Evolutionary conservation across 78 protist species (phyloP), one percentile per base, ranked within the genome.

Genomic region (Polysphondylium violaceum): DNA sequence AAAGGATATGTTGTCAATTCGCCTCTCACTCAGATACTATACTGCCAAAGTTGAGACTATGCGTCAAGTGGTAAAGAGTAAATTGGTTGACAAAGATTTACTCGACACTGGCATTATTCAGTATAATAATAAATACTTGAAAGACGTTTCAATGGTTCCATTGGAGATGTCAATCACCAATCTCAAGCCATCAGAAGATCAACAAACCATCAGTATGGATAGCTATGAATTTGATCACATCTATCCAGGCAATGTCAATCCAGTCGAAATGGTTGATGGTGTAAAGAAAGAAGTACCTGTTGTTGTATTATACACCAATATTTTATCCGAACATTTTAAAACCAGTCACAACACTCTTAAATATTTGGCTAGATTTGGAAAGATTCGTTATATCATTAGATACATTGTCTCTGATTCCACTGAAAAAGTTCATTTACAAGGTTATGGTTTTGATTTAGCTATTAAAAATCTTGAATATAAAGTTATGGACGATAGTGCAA

Each of bases 401-500:
- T 83, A 68, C 16, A 3, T 44, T 0, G 55, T 83, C 9, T 21
- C 27, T 36, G 63, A 74, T 47, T 50, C 74, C 33, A 36, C 21
- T 73, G 68, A 76, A 23, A 50, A 51, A 56, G 76, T 71, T 27
- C 38, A 69, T 36, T 71, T 83, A 21, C 91, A 83, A 69, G 96
- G 97, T 21, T 96, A 95, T 68, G 97, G 97, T 36, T 94, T 76
- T 38, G 88, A 78, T 35, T 76, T 96, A 4, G 83, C 96, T 6
- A 71, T 96, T 61, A 96, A 96, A 76, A 93, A 69, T 74, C 64
- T 78, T 50, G 97, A 96, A 59, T 96, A 96, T 86, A 95, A 87
- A 56, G 96, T 74, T 8, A 76, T 88, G 77, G 89, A 94, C 44
- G 96, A 88, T 56, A n/a, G 68, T 76, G 86, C 61, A 21, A 83